A percentile compares a stretch with the other conserved stretches of the same genome.
These are phyloP conservation scores for Begonia masoniana DNA, from an alignment of 306 rosid genomes.

Conservation along the genomic window DNA sequence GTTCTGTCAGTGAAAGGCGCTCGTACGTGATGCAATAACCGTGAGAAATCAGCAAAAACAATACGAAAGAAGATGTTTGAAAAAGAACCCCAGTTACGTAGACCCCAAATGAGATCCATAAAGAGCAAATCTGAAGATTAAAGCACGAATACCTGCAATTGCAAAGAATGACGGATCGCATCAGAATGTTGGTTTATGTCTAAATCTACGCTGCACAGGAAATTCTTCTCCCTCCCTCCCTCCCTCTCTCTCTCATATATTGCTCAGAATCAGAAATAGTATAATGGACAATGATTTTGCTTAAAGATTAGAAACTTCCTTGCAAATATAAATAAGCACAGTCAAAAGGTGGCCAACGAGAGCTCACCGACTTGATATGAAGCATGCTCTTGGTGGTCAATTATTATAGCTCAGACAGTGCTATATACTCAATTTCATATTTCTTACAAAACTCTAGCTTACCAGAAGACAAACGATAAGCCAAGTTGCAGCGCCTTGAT, in stretches of 20 bases:
- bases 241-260: too few species aligned
- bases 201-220: too few species aligned
- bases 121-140: slow-evolving; percentile 69
- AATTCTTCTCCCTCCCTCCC: too few species aligned
- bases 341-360: too few species aligned
- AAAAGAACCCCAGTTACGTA: slow-evolving; percentile 91
- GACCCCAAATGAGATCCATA: slow-evolving; percentile 99
- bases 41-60: slow-evolving; percentile 82
- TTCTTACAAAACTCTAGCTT: not conserved
- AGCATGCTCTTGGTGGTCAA: too few species aligned
- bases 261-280: not conserved
- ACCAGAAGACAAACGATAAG: slow-evolving; percentile 89
- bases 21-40: slow-evolving; percentile 97
- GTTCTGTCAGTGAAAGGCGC: slow-evolving; percentile 70
- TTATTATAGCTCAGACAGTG: too few species aligned
- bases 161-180: too few species aligned
- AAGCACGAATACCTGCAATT: slow-evolving; percentile 84
- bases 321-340: too few species aligned
- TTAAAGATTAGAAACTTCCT: too few species aligned
- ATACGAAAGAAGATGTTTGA: slow-evolving; percentile 82
- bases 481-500: slow-evolving; percentile 84
- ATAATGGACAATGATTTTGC: not conserved
- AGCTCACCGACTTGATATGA: too few species aligned
- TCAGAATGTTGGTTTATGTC: not conserved
- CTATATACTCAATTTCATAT: not conserved